Conservation (phyloP, 306 rosid species). For the Citrullus colocynthis region DNA sequence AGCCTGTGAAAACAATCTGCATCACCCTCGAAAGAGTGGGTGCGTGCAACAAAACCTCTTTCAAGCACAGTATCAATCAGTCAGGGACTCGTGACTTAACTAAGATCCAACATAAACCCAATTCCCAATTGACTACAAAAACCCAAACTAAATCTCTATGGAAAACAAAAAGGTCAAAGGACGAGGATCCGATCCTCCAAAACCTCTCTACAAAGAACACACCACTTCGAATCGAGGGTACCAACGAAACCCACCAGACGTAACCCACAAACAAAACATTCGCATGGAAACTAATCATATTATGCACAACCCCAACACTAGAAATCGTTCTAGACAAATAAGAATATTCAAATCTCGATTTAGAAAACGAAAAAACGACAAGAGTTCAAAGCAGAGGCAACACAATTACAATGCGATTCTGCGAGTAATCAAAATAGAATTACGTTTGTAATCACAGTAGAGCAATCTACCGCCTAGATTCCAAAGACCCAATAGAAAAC, state of each 20-base stretch:
- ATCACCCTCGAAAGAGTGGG: neutral
- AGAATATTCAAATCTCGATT: neutral
- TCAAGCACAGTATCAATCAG: neutral
- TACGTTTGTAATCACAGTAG: neutral
- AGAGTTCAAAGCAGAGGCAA: neutral
- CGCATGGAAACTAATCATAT: neutral
- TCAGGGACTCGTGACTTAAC: neutral
- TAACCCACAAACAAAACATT: neutral
- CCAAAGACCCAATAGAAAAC: neutral
- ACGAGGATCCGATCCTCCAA: neutral
- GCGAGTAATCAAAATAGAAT: neutral
- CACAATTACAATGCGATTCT: neutral
- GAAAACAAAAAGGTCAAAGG: neutral
- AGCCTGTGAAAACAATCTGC: neutral
- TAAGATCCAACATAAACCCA: neutral
- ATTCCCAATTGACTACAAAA: neutral
- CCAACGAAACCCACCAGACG: neutral
- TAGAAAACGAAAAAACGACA: neutral
- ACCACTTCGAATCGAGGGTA: neutral
- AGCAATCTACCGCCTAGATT: neutral
- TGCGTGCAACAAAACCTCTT: neutral
- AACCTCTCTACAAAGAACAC: neutral
- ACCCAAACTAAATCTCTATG: neutral
- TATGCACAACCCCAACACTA: neutral
- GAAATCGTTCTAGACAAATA: neutral